phyloP scores from a whole-genome alignment of 805 yeast genomes.

The Zygoascus biomembranicola region DNA sequence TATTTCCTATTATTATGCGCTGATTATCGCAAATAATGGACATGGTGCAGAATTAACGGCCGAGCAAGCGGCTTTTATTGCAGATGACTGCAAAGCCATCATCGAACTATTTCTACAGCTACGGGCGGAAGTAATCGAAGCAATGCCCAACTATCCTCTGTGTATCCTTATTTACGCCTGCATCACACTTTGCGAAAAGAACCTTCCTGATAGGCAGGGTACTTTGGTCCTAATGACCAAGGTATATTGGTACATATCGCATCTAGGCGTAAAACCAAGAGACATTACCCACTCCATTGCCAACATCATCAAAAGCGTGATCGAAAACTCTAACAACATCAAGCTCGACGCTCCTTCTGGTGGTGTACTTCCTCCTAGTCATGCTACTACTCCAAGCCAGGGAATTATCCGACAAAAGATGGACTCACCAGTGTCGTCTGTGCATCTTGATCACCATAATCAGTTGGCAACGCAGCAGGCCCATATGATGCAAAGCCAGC shows the following conservation, averaged over 20 bases:
- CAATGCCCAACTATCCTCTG: constrained; percentile 46
- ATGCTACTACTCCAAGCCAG: not conserved
- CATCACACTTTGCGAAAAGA: constrained; percentile 40
- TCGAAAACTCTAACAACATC: constrained; percentile 25
- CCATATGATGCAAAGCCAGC: not conserved
- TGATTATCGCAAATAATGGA: constrained; percentile 2
- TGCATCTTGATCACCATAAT: not conserved
- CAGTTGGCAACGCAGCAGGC: not conserved
- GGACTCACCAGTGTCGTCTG: not conserved
- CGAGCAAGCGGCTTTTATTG: constrained; percentile 32
- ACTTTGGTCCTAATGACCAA: constrained; percentile 39
- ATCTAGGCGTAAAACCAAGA: constrained; percentile 47
- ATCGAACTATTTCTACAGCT: constrained; percentile 37
- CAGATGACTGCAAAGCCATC: constrained; percentile 38
- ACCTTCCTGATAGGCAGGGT: constrained; percentile 5
- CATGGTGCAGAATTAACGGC: constrained; percentile 2
- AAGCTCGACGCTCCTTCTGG: not conserved
- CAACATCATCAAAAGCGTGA: constrained; percentile 42
- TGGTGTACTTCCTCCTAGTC: not conserved
- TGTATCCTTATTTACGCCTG: constrained; percentile 50
- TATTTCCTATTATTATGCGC: constrained; percentile 8
- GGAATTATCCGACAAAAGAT: not conserved
- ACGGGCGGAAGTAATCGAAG: constrained; percentile 41
- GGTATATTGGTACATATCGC: constrained; percentile 51
- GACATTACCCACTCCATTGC: constrained; percentile 57